A percentile compares a stretch with the other conserved stretches of the same genome.
Evolutionary conservation across 2,329 filamentous ascomycete genomes (phyloP).

Genomic region (Trichoderma pleuroti): DNA sequence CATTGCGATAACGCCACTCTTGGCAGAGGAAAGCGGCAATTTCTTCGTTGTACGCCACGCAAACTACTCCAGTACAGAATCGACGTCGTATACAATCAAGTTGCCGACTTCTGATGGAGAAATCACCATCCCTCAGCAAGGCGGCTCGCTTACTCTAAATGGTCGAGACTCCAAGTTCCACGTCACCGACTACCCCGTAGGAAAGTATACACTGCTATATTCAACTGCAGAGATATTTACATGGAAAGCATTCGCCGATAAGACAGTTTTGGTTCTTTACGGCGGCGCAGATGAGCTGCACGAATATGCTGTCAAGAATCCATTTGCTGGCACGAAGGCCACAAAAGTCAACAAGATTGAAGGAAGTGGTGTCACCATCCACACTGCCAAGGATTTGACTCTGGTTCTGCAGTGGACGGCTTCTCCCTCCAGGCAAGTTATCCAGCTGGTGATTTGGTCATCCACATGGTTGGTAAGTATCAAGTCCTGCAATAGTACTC

Average conservation of each 20-base stretch:
- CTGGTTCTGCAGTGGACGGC: slow-evolving; percentile 34
- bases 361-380: slow-evolving; percentile 30
- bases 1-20: slow-evolving; percentile 60
- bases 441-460: slow-evolving; percentile 38
- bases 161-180: slow-evolving; percentile 66
- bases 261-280: slow-evolving; percentile 61
- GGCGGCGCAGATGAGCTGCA: slow-evolving; percentile 59
- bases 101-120: slow-evolving; percentile 57
- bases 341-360: slow-evolving; percentile 23
- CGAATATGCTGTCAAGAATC: slow-evolving; percentile 51
- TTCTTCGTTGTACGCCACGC: slow-evolving; percentile 68
- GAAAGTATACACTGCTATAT: slow-evolving; percentile 58
- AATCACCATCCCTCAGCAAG: slow-evolving; percentile 57
- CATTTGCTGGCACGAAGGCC: slow-evolving; percentile 22
- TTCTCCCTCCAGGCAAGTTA: slow-evolving; percentile 27
- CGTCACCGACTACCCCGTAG: slow-evolving; percentile 63
- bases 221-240: slow-evolving; percentile 68
- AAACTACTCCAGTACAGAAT: slow-evolving; percentile 56
- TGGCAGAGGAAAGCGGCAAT: slow-evolving; percentile 48
- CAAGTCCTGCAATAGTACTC: background rate
- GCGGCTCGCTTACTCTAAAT: slow-evolving; percentile 53
- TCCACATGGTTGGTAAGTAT: slow-evolving; percentile 38
- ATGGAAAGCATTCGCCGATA: slow-evolving; percentile 60
- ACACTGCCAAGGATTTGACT: slow-evolving; percentile 20
- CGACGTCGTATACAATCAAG: slow-evolving; percentile 60